Base-by-base conservation (phyloP, 495 filamentous ascomycete species). In the Usnea hakonensis region DNA sequence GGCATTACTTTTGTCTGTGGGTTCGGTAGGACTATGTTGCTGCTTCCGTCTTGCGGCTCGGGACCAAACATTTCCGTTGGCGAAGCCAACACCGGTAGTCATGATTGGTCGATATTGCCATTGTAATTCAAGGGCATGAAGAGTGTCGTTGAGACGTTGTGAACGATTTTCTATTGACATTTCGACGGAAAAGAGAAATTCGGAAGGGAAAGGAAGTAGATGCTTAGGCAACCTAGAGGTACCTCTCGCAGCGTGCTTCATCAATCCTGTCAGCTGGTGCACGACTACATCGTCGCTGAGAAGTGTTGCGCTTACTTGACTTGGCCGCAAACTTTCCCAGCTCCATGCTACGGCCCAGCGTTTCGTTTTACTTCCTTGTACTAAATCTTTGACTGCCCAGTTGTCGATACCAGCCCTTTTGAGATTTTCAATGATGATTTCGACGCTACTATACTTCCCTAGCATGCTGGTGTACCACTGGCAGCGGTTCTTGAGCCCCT, bases 401-500 rank as follows among this genome's bases (percentile, higher is more conserved):
- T 98, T 98, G 16, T 78, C 71, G 40, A 92, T 81, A 0, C 75
- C 78, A 11, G 81, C 72, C 13, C 75, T 75, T 37, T 78, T 81
- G 0, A 98, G 74, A 35, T 73, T 74, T 21, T 82, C 78, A 0
- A 96, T 74, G 0, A 97, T 71, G 0, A 73, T 61, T 4, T 84
- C 78, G 6, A 95, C 75, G 61, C 88, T 94, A 37, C 81, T 84
- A 33, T 89, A 75, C 65, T 94, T 95, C 0, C 94, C 94, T 0
- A 97, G 77, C 90, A 98, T 95, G 32, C 84, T 85, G 3, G 89
- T 95, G 70, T 92, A 97, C 94, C 94, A 97, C 55, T 83, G 83
- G 11, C 93, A 81, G 23, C 77, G 73, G 0, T 82, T 80, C 41
- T 75, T 69, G 9, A 93, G 73, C 0, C 70, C 65, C 14, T 88